phyloP scores from a whole-genome alignment of 169 alveolate species.

The Plasmodium berghei region DNA sequence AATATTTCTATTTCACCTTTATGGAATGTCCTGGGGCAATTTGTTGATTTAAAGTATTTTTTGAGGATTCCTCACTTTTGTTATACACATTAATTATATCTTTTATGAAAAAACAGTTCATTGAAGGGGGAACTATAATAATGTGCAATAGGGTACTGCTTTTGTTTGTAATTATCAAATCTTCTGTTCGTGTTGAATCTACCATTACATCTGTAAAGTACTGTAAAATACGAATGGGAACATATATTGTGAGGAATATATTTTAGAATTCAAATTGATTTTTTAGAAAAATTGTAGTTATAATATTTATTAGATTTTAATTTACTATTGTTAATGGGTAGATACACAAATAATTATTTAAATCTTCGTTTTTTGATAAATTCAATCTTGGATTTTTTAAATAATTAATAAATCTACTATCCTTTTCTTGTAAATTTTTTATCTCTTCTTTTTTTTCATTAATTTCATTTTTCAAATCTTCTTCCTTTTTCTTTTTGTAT shows the following conservation, averaged over 20 bases:
- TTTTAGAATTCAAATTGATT: too few species aligned
- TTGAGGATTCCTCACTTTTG: constrained; percentile 52
- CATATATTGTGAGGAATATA: too few species aligned
- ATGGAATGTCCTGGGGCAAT: constrained; percentile 75
- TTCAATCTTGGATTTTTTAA: constrained; percentile 72
- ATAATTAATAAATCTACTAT: constrained; percentile 50
- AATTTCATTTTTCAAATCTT: constrained; percentile 56
- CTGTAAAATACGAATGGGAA: background rate
- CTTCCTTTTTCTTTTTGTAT: constrained; percentile 68
- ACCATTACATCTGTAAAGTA: constrained; percentile 45
- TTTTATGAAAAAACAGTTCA: constrained; percentile 39
- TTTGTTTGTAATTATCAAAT: constrained; percentile 60
- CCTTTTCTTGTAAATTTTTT: constrained; percentile 50
- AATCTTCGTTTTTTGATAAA: constrained; percentile 43
- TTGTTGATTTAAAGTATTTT: constrained; percentile 58
- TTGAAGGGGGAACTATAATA: constrained; percentile 60
- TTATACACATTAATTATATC: constrained; percentile 67
- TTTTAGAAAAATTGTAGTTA: background rate
- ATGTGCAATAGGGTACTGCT: constrained; percentile 47
- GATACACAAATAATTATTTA: constrained; percentile 57
- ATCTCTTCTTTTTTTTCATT: constrained; percentile 59
- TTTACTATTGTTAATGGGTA: constrained; percentile 52
- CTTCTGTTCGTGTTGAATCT: constrained; percentile 15
- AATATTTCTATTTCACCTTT: constrained; percentile 27
- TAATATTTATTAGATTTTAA: background rate